A percentile compares a stretch with the other conserved stretches of the same genome.
These are phyloP conservation scores for Podosphaera aphanis DNA, from an alignment of 2,329 filamentous ascomycete species.

Conservation along the genomic window DNA sequence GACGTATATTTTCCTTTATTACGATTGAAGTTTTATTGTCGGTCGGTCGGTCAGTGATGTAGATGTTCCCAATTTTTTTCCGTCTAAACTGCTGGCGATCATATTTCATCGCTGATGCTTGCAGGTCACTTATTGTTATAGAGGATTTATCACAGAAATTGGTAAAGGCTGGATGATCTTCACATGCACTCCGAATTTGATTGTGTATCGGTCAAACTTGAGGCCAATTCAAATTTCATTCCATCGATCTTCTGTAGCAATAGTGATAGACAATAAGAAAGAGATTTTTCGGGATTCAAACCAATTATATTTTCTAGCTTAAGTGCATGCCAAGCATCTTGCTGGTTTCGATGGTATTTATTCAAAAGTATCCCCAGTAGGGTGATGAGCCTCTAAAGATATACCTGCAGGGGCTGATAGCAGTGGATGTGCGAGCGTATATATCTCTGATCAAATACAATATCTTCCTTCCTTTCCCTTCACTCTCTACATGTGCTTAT, in stretches of 20 bases:
- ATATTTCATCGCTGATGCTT: background rate
- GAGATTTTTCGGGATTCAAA: background rate
- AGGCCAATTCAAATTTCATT: background rate
- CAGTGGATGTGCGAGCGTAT: no score
- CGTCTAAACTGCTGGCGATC: background rate
- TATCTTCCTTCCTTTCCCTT: no score
- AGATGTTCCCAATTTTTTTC: background rate
- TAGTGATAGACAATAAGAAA: background rate
- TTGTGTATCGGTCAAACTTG: background rate
- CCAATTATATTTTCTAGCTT: background rate
- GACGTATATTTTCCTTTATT: background rate
- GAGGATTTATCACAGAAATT: background rate
- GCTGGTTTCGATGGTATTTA: no score
- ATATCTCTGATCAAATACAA: no score
- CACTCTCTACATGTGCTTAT: no score
- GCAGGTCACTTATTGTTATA: background rate
- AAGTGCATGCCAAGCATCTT: background rate
- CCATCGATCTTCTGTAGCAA: background rate
- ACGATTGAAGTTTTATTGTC: background rate
- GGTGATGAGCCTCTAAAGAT: no score
- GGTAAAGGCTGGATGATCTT: background rate
- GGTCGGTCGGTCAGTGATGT: background rate
- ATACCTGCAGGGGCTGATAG: no score
- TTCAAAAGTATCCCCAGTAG: no score
- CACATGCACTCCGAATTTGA: background rate